Base-by-base conservation (phyloP, 108 stramenopile species). In the Schizochytrium sp. region DNA sequence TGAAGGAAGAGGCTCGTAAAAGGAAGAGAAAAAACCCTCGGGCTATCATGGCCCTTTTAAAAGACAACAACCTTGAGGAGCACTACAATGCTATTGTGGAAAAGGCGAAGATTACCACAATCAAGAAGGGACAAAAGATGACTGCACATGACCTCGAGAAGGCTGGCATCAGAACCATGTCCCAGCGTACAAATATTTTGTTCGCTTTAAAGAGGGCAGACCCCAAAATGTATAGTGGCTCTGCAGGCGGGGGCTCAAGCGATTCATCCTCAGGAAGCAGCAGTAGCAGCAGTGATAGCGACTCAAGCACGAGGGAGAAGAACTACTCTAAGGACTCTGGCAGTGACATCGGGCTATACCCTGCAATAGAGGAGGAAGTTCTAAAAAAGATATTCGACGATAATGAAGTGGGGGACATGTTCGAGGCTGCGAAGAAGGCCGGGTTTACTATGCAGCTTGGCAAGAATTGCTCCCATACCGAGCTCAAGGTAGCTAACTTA, bases 391-490 rank as follows among this genome's bases (percentile, higher is more conserved):
- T 83, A 2, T 83, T 83, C 76, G 28, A 40, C 17, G 28, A 7
- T 5, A 5, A 10, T n/a, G 53, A 2, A n/a, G 15, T 40, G 17
- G 55, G 28, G 17, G 76, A 83, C 53, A 83, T 55, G 47, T 50
- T 83, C 47, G 55, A 83, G 76, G 3, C 76, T 28, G 76, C 76
- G 0, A 47, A 55, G 28, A 83, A 83, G 53, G 76, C 2, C 2
- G 76, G 76, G 3, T 83, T 83, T 53, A 83, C 76, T n/a, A 1
- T 83, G 76, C 50, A 17, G 15, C n/a, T 38, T 5, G 76, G 76
- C 47, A 83, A 83, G 53, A 40, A 17, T n/a, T 38, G 40, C 28
- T 47, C 45, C 8, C 76, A 83, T 40, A 46, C 55, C 47, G 76
- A 83, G 3, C 1, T 83, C 17, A 83, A 3, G 76, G 3, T 2